These are phyloP conservation scores for Coccomyxa sp. DNA, from an alignment of 139 green algal genomes.

Conservation along the genomic window DNA sequence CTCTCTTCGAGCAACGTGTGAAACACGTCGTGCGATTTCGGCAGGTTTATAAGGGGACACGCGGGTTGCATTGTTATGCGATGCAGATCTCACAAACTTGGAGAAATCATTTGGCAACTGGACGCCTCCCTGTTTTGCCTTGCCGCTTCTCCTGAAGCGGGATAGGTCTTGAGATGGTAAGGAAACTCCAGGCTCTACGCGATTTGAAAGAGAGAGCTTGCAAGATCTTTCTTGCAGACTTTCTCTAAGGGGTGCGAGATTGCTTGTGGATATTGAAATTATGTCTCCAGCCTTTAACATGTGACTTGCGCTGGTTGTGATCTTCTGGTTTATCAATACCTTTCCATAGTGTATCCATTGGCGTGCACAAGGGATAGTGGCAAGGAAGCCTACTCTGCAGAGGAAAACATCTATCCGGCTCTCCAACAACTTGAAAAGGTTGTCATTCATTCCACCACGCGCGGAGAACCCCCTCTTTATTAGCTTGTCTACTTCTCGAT, in stretches of 20 bases:
- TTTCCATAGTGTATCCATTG: constrained; percentile 21
- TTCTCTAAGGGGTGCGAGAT: neutral
- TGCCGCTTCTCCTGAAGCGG: too few species aligned
- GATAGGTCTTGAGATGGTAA: too few species aligned
- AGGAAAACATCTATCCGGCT: constrained; percentile 2
- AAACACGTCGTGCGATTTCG: constrained; percentile 20
- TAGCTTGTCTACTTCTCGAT: neutral
- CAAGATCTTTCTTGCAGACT: too few species aligned
- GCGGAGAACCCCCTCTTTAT: neutral
- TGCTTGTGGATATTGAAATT: constrained; percentile 14
- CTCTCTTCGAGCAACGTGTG: constrained; percentile 7
- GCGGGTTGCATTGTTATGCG: too few species aligned
- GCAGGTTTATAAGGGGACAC: too few species aligned
- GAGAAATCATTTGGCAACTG: too few species aligned
- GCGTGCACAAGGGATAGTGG: neutral
- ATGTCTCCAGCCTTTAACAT: constrained; percentile 24
- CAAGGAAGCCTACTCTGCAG: constrained; percentile 3
- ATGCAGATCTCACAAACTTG: too few species aligned
- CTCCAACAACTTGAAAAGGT: neutral
- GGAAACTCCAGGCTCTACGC: too few species aligned
- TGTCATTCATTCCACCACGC: neutral
- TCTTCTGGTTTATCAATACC: constrained; percentile 29
- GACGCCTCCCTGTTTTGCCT: too few species aligned
- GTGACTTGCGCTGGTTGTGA: constrained; percentile 14
- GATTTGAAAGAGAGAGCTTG: too few species aligned